These are phyloP conservation scores for Crataegus laevigata DNA, from an alignment of 306 rosid genomes.

Conservation along the genomic window DNA sequence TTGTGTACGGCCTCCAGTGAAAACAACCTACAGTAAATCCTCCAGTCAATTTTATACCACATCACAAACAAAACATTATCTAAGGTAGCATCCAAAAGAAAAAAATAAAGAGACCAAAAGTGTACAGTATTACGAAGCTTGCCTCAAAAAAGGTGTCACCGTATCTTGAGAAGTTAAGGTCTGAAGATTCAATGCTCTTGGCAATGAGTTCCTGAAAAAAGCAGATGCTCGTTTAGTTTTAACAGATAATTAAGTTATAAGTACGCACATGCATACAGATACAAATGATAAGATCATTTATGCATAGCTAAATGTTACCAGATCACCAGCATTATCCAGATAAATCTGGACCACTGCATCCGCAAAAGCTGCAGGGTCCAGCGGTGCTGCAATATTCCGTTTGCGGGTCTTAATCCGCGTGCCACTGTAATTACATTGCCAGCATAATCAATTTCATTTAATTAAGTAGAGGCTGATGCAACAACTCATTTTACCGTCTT, in stretches of 20 bases:
- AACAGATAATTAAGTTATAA: background rate
- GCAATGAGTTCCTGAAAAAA: conserved; percentile 74
- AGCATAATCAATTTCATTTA: background rate
- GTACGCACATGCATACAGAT: background rate
- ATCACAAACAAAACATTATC: background rate
- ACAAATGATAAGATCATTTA: background rate
- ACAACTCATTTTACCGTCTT: background rate
- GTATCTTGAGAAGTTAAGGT: conserved; percentile 95
- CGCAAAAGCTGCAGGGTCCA: conserved; percentile 99
- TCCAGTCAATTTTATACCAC: background rate
- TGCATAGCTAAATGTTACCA: conserved; percentile 48
- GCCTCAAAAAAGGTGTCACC: conserved; percentile 98
- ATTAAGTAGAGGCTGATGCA: background rate
- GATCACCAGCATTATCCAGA: conserved; percentile 99
- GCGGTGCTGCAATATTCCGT: conserved; percentile 99
- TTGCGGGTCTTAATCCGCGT: conserved; percentile 99
- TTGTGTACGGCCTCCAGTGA: conserved; percentile 99
- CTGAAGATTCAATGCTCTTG: conserved; percentile 78
- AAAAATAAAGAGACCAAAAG: background rate
- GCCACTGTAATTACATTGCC: conserved; percentile 41
- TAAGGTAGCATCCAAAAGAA: background rate
- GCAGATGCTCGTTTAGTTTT: conserved; percentile 8
- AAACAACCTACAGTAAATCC: conserved; percentile 56
- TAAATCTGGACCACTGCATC: conserved; percentile 99
- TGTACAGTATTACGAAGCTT: conserved; percentile 18